Percentiles rank a stretch among this genome's conserved stretches.
Evolutionary conservation across 2,329 filamentous ascomycete genomes (phyloP).

Genomic region (Boeremia exigua): DNA sequence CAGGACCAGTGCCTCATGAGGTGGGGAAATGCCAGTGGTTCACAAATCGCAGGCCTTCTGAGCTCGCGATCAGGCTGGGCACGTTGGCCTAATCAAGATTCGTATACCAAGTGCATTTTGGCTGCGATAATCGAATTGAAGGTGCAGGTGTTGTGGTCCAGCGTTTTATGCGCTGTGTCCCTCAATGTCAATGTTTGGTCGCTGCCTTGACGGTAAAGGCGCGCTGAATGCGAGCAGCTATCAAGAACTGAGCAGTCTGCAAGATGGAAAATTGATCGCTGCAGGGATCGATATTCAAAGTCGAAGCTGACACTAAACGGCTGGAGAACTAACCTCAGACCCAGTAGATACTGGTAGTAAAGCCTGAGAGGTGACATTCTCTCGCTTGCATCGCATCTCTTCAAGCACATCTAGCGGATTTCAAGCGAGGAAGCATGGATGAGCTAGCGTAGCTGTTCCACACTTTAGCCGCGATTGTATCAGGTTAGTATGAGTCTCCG

Average conservation of each 20-base stretch:
- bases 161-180: not conserved
- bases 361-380: not conserved
- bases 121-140: not conserved
- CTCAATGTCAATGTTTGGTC: not conserved
- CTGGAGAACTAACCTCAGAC: not conserved
- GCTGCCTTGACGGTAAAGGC: not conserved
- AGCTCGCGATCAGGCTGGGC: not conserved
- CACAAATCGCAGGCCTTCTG: not conserved
- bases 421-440: not conserved
- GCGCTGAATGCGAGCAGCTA: not conserved
- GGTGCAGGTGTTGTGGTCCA: not conserved
- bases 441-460: not conserved
- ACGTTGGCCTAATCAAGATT: not conserved
- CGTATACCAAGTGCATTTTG: not conserved
- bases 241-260: not conserved
- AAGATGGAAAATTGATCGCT: slow-evolving; percentile 1
- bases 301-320: not conserved
- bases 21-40: not conserved
- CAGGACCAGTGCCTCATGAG: slow-evolving; percentile 5
- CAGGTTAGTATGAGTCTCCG: slow-evolving; percentile 5
- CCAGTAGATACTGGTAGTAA: not conserved
- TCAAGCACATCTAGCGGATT: not conserved
- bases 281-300: not conserved
- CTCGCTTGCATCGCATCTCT: not conserved
- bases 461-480: slow-evolving; percentile 3